Evolutionary conservation across 345 rosid genomes (phyloP).

Genomic region (Syzygium aqueum): DNA sequence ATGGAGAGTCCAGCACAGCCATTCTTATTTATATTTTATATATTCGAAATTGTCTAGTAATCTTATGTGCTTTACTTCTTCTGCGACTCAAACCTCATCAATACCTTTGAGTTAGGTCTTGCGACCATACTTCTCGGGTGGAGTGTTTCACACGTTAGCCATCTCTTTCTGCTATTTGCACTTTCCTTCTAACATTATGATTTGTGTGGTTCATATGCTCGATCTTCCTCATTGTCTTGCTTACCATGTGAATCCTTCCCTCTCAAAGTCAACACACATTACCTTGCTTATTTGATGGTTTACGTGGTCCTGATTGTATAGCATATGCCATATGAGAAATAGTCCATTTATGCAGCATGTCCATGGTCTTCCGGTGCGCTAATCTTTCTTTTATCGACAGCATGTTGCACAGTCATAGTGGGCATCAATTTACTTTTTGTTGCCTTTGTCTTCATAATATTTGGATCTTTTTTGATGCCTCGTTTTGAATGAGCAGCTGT

Average conservation of each 20-base stretch:
- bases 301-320: neutral
- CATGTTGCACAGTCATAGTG: neutral
- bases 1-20: neutral
- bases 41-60: neutral
- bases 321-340: neutral
- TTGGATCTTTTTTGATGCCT: neutral
- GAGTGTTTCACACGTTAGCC: neutral
- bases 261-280: neutral
- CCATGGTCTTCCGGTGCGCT: neutral
- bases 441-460: neutral
- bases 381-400: neutral
- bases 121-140: neutral
- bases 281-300: neutral
- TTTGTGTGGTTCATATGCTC: neutral
- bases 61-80: neutral
- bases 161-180: neutral
- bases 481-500: conserved; percentile 29
- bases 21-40: neutral
- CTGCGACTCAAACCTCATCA: neutral
- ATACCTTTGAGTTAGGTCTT: neutral
- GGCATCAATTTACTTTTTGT: neutral
- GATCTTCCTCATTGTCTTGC: neutral
- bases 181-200: neutral
- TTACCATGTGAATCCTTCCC: neutral
- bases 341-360: neutral